phyloP scores from a whole-genome alignment of 139 green algal species.

The Coelastrella sp. region DNA sequence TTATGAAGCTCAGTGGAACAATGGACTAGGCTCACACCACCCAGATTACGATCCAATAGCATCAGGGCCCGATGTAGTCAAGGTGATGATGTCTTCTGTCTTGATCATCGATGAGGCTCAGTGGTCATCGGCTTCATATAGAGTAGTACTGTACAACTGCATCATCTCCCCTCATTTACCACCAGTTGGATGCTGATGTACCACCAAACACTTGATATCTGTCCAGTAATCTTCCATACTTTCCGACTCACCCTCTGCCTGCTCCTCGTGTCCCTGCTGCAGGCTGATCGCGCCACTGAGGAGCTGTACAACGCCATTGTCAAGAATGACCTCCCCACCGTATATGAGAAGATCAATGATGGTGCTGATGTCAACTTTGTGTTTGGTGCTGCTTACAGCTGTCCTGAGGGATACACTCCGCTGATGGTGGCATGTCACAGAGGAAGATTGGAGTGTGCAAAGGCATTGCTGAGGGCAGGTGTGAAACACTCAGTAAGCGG shows the following conservation, averaged over 20 bases:
- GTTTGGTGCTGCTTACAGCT: conserved; percentile 86
- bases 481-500: no score
- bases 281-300: conserved; percentile 59
- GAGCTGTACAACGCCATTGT: conserved; percentile 82
- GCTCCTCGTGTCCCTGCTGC: background rate
- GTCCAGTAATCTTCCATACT: no score
- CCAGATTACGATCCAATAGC: conserved; percentile 85
- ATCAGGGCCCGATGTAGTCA: conserved; percentile 35
- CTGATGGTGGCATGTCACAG: conserved; percentile 91
- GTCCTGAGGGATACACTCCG: conserved; percentile 91
- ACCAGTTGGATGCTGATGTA: no score
- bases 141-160: no score
- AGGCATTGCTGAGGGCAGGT: conserved; percentile 85
- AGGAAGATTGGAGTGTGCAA: conserved; percentile 83
- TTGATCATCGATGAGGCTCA: no score
- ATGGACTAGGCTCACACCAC: conserved; percentile 86
- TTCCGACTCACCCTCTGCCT: background rate
- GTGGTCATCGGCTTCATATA: no score
- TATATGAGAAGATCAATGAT: conserved; percentile 95
- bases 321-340: conserved; percentile 47
- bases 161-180: no score
- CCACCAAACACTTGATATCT: no score
- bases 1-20: conserved; percentile 79
- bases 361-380: conserved; percentile 96
- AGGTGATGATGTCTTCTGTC: no score